These are phyloP conservation scores for Penicillium verrucosum DNA, from an alignment of 2,329 filamentous ascomycete genomes.

Conservation along the genomic window DNA sequence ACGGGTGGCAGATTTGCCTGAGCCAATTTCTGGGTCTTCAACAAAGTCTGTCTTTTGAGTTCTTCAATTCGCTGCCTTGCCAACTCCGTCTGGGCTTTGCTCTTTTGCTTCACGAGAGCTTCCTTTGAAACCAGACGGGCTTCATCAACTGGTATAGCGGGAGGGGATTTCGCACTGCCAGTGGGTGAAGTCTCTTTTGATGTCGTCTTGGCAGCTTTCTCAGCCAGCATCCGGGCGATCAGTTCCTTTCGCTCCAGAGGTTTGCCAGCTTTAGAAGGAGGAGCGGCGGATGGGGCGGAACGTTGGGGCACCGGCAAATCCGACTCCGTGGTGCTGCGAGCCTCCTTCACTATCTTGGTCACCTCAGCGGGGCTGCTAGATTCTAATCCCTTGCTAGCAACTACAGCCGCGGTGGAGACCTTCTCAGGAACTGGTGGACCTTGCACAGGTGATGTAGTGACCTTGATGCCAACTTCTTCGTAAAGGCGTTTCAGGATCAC, in stretches of 20 bases:
- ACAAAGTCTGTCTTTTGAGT: slow-evolving; percentile 55
- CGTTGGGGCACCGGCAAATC: not conserved
- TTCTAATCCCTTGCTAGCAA: not conserved
- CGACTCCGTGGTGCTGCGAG: not conserved
- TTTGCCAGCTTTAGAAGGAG: slow-evolving; percentile 28
- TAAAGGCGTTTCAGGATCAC: slow-evolving; percentile 63
- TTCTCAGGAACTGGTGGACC: not conserved
- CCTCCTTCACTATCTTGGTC: not conserved
- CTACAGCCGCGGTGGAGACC: not conserved
- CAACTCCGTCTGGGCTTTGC: slow-evolving; percentile 68
- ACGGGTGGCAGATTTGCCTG: not conserved
- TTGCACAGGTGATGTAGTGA: slow-evolving; percentile 20
- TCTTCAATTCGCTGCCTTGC: slow-evolving; percentile 76
- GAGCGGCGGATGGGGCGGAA: slow-evolving; percentile 11
- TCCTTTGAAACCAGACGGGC: slow-evolving; percentile 20
- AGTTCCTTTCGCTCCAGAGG: slow-evolving; percentile 69
- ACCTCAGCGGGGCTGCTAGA: not conserved
- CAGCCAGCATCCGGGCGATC: slow-evolving; percentile 72
- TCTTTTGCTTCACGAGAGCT: slow-evolving; percentile 42
- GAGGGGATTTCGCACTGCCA: slow-evolving; percentile 1
- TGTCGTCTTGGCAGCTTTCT: slow-evolving; percentile 58
- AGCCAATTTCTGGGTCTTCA: slow-evolving; percentile 35
- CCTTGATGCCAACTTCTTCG: slow-evolving; percentile 61
- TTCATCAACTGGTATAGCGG: slow-evolving; percentile 6
- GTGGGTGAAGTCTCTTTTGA: slow-evolving; percentile 15